phyloP scores from a whole-genome alignment of 1,284 basidiomycete species.

The Cronartium quercuum region DNA sequence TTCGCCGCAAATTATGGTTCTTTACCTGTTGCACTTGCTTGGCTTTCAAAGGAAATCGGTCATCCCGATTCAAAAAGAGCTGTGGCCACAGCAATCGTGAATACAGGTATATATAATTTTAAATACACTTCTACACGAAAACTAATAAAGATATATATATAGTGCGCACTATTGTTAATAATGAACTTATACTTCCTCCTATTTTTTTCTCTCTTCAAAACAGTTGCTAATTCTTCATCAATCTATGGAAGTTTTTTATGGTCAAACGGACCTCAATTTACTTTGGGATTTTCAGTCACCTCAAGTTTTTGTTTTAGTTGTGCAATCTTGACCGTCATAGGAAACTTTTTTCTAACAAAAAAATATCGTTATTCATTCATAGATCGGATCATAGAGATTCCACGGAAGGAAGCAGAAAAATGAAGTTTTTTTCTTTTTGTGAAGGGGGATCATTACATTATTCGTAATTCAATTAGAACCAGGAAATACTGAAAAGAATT shows the following conservation, averaged over 20 bases:
- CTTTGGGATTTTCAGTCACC: not conserved
- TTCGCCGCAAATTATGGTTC: constrained; percentile 53
- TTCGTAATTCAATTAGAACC: too few relatives aligned
- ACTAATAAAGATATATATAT: too few relatives aligned
- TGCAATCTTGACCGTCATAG: not conserved
- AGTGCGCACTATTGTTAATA: not conserved
- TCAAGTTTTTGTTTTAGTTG: constrained; percentile 16
- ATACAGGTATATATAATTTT: constrained; percentile 40
- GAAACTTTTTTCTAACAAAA: not conserved
- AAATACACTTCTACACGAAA: constrained; percentile 43
- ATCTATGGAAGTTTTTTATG: constrained; percentile 55
- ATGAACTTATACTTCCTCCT: not conserved
- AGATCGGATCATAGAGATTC: not conserved
- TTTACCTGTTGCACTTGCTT: constrained; percentile 51
- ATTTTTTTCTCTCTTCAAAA: constrained; percentile 10
- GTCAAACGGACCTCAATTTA: constrained; percentile 44
- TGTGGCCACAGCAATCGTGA: constrained; percentile 51
- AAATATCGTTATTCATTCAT: not conserved
- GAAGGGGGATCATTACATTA: too few relatives aligned
- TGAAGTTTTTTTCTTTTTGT: too few relatives aligned
- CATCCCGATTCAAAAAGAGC: constrained; percentile 51
- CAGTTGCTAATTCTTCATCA: constrained; percentile 49
- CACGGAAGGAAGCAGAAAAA: too few relatives aligned
- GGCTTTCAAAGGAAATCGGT: constrained; percentile 50
- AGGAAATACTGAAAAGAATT: too few relatives aligned